Evolutionary conservation across 2,329 filamentous ascomycete genomes (phyloP).

Genomic region (Alternaria viburni): DNA sequence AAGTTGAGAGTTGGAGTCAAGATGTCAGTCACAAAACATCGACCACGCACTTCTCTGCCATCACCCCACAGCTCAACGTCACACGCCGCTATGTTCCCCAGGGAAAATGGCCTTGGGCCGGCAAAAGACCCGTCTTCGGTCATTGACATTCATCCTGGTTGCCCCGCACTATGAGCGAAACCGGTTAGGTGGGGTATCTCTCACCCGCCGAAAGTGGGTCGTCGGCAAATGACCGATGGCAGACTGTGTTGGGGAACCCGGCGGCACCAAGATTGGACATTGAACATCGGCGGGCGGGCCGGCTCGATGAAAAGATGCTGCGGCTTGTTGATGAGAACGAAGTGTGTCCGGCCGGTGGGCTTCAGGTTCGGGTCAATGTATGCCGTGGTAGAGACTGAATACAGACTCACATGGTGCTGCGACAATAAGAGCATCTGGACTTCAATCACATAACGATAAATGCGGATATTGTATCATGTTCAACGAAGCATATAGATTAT

Average conservation of each 20-base stretch:
- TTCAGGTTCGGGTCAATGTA: background rate
- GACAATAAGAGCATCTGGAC: background rate
- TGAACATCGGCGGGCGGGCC: slow-evolving; percentile 2
- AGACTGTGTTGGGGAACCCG: slow-evolving; percentile 18
- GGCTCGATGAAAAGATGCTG: background rate
- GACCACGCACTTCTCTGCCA: background rate
- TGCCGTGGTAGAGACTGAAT: background rate
- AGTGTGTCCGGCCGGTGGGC: background rate
- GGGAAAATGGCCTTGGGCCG: slow-evolving; percentile 9
- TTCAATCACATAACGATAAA: background rate
- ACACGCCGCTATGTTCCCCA: background rate
- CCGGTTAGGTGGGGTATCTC: slow-evolving; percentile 25
- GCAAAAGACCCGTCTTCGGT: slow-evolving; percentile 20
- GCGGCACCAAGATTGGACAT: background rate
- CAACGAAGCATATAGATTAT: background rate
- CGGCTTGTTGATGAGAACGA: background rate
- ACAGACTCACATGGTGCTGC: background rate
- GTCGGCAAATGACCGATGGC: slow-evolving; percentile 24
- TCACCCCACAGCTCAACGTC: slow-evolving; percentile 10
- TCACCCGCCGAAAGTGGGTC: slow-evolving; percentile 17
- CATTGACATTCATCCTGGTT: slow-evolving; percentile 20
- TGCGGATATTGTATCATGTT: background rate
- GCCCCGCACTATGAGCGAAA: slow-evolving; percentile 28
- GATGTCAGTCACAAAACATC: background rate
- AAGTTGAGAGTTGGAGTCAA: background rate